Evolutionary conservation across 176 grass and related monocot genomes (phyloP).

Genomic region (Rhynchospora pubera): DNA sequence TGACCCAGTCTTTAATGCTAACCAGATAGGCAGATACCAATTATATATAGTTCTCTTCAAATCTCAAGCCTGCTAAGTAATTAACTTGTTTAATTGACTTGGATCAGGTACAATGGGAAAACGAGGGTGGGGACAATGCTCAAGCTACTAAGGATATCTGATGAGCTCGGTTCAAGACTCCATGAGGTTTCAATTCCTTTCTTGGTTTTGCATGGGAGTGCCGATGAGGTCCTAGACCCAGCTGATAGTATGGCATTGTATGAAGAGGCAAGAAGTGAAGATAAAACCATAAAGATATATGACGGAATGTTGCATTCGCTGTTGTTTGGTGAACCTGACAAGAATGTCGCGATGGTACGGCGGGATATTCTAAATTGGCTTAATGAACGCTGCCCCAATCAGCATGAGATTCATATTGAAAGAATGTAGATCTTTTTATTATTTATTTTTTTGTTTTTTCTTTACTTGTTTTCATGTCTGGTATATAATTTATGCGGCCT

Average conservation of each 20-base stretch:
- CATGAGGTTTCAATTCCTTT: conserved; percentile 73
- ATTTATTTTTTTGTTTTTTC: background rate
- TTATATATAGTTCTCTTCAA: background rate
- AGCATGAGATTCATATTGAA: background rate
- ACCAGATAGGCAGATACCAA: background rate
- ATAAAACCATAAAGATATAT: conserved; percentile 86
- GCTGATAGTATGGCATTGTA: conserved; percentile 61
- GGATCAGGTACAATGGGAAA: conserved; percentile 36
- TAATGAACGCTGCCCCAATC: conserved; percentile 39
- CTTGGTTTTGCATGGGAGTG: conserved; percentile 85
- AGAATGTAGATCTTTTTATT: background rate
- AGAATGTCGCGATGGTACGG: conserved; percentile 63
- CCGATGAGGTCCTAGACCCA: conserved; percentile 85
- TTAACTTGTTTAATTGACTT: background rate
- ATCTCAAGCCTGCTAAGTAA: background rate
- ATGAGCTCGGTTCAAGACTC: conserved; percentile 47
- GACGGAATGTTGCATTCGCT: conserved; percentile 94
- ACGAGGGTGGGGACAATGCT: conserved; percentile 74
- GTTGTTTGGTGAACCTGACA: conserved; percentile 71
- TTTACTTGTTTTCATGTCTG: background rate
- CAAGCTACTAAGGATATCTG: conserved; percentile 72
- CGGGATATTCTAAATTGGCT: conserved; percentile 77
- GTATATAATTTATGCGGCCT: background rate
- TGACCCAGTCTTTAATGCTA: background rate
- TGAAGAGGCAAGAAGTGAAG: conserved; percentile 57